Conservation (phyloP, 2,329 filamentous ascomycete genomes). For the Pestalotiopsis fici region DNA sequence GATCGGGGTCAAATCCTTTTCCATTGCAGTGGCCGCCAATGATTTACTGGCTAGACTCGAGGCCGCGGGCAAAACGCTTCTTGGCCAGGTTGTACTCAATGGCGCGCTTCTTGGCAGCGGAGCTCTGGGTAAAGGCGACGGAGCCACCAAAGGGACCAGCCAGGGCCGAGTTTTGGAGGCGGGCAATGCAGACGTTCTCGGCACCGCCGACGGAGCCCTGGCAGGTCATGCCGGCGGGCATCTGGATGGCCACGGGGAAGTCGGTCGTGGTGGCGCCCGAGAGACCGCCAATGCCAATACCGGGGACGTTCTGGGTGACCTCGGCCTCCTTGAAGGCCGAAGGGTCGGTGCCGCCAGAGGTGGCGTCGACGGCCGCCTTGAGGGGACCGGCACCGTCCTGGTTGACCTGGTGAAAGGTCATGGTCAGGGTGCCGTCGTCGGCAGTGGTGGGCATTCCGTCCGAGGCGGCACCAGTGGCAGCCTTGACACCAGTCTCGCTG, state of each 20-base stretch:
- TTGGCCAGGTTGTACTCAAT: constrained; percentile 47
- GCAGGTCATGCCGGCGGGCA: constrained; percentile 67
- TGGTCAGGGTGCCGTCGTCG: constrained; percentile 57
- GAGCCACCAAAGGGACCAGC: constrained; percentile 67
- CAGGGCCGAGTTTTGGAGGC: constrained; percentile 58
- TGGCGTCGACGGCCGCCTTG: constrained; percentile 56
- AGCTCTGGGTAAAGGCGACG: constrained; percentile 61
- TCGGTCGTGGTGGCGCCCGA: constrained; percentile 59
- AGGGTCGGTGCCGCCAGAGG: constrained; percentile 60
- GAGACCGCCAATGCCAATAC: constrained; percentile 53
- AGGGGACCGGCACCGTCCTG: constrained; percentile 67
- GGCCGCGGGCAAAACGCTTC: constrained; percentile 21
- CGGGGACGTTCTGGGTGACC: constrained; percentile 60
- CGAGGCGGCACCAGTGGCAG: constrained; percentile 51
- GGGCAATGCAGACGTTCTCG: constrained; percentile 63
- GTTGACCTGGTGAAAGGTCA: constrained; percentile 69
- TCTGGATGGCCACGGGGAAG: constrained; percentile 62
- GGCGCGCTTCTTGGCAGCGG: constrained; percentile 58
- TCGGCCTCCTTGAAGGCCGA: constrained; percentile 58
- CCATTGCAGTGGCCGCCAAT: neutral
- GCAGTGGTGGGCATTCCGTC: constrained; percentile 58
- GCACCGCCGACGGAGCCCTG: constrained; percentile 56
- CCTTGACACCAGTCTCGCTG: constrained; percentile 39
- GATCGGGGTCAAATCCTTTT: neutral
- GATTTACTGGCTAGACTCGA: constrained; percentile 9